Base-by-base conservation (phyloP, 176 grass and related monocot genomes). In the Lolium multiflorum region DNA sequence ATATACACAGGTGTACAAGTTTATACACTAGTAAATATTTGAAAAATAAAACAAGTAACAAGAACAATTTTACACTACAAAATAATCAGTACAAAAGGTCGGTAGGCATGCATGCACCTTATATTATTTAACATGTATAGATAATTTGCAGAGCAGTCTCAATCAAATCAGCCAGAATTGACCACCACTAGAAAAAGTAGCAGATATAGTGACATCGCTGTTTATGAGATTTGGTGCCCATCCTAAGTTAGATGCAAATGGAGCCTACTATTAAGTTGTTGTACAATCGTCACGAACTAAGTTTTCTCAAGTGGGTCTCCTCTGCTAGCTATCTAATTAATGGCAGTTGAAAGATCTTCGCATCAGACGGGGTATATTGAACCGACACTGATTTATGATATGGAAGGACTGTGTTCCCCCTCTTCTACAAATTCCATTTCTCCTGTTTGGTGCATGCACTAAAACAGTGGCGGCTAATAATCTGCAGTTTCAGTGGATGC, bases 381-480 rank as follows among this genome's bases (percentile, higher is more conserved):
- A 79, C 22, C 21, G 43, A 35, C 48, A 79, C 20, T 7, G 41
- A 48, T 35, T 18, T 15, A 12, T 75, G 24, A 7, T 51, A 60
- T 18, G 31, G 13, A 68, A 25, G 38, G 16, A 59, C 11, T 44
- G 2, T 5, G 5, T 5, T 1, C 3, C 39, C 13, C 41, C 16
- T 24, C 4, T 44, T 66, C 31, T 41, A 21, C 50, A 83, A 11
- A 91, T 11, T 24, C 14, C 12, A 28, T 31, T 65, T 26, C 38
- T 43, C 14, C 47, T 68, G 26, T 44, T 31, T 68, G 44, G 59
- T 51, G 60, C 50, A 50, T 50, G 44, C 13, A 70, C 68, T 4
- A 82, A 76, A 80, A 31, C 66, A 84, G 39, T 61, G 68, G 67
- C 20, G 8, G 31, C 31, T 68, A 50, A 67, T 51, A 84, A 79